A percentile compares a stretch with the other conserved stretches of the same genome.
These are phyloP conservation scores for Coffea humblotiana DNA, from an alignment of 305 asterid genomes.

Conservation along the genomic window DNA sequence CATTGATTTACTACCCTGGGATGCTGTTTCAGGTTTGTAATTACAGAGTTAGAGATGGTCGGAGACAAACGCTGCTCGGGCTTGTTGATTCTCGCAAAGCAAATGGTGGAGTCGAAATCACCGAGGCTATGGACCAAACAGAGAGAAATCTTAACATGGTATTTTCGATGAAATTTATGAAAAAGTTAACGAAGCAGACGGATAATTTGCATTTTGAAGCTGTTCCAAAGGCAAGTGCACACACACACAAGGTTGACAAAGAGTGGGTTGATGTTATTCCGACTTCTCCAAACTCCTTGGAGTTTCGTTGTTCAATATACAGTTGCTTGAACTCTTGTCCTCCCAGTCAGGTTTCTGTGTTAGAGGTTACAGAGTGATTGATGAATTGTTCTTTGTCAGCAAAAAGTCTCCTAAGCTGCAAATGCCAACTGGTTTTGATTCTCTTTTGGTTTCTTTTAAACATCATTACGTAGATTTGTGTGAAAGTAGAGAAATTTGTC, in stretches of 20 bases:
- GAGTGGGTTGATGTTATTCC: conserved; percentile 80
- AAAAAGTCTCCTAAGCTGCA: too few relatives aligned
- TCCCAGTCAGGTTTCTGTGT: conserved; percentile 49
- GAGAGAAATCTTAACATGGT: conserved; percentile 54
- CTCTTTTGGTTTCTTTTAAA: too few relatives aligned
- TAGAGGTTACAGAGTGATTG: conserved; percentile 37
- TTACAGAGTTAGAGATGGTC: conserved; percentile 20
- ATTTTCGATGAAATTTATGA: conserved; percentile 60
- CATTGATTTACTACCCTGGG: conserved; percentile 8
- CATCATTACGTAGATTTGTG: too few relatives aligned
- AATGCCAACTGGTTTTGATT: too few relatives aligned
- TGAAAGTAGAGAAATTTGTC: too few relatives aligned
- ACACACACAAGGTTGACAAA: conserved; percentile 56
- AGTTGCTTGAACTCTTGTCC: conserved; percentile 56
- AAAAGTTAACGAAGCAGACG: conserved; percentile 50
- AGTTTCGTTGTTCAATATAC: conserved; percentile 66
- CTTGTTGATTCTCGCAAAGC: conserved; percentile 56
- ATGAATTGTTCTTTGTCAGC: neutral
- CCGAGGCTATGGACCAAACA: conserved; percentile 23
- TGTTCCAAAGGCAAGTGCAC: conserved; percentile 40
- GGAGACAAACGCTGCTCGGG: conserved; percentile 53
- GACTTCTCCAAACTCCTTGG: conserved; percentile 61
- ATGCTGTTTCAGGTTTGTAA: conserved; percentile 50
- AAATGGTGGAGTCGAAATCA: conserved; percentile 52
- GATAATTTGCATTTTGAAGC: conserved; percentile 57